Base-by-base conservation (phyloP, 2,329 filamentous ascomycete genomes). In the Cordyceps tenuipes region DNA sequence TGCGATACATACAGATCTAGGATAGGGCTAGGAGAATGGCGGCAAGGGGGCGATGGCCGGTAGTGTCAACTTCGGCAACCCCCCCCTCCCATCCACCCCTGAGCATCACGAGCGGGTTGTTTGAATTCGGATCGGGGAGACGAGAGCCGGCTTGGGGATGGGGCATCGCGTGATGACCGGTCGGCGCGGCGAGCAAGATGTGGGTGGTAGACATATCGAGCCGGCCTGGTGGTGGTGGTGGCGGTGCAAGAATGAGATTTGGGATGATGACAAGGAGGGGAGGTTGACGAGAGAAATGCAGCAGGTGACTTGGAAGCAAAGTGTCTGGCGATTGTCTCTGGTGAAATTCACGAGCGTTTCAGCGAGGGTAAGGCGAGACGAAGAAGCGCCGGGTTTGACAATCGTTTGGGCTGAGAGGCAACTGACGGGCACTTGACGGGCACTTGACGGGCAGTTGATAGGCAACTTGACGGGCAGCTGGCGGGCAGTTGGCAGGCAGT, bases 271-370 rank as follows among this genome's bases (percentile, higher is more conserved):
- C n/a, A 48, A 21, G 29, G 5, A 47, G 26, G 29, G 10, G 29
- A 36, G 43, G 9, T 6, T 6, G 7, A 29, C 7, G 7, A 34
- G 43, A 48, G 13, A 10, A 10, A 41, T 6, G 39, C n/a, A 41
- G 21, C 13, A 17, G 39, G 31, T 17, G 17, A n/a, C 19, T 29
- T 29, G 29, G 29, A 29, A 29, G 29, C 29, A 29, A 17, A 12
- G 34, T 59, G 57, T 59, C 57, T 34, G 57, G 57, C 57, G 29
- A 59, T 26, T 53, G 57, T 59, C 57, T 59, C 57, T 59, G 48
- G 49, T 53, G 17, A 19, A 52, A 46, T 59, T 39, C 48, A 52
- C n/a, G 41, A 29, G 26, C 21, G 57, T 59, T 59, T 59, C 57
- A 59, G 57, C 57, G 36, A 44, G 39, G 54, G 41, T 50, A 26